These are phyloP conservation scores for Clarireedia monteithiana DNA, from an alignment of 2,329 filamentous ascomycete species.

Conservation along the genomic window DNA sequence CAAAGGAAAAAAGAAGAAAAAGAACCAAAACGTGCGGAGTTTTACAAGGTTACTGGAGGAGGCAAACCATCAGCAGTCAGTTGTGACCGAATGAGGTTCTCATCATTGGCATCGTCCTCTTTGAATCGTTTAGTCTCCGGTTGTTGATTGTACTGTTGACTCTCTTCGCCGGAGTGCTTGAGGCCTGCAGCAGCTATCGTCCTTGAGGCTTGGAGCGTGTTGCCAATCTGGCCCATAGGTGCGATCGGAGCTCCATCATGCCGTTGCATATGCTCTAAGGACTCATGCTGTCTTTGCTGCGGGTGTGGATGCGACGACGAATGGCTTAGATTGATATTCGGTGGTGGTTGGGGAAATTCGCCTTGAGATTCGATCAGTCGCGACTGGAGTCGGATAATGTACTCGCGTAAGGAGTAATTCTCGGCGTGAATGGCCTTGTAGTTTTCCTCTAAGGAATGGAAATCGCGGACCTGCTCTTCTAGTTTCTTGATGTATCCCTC, in stretches of 20 bases:
- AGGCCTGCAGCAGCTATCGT: constrained; percentile 28
- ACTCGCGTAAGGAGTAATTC: constrained; percentile 86
- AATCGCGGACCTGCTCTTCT: constrained; percentile 85
- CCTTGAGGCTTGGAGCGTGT: constrained; percentile 30
- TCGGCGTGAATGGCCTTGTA: constrained; percentile 79
- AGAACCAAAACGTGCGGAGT: background rate
- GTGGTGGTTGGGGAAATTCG: constrained; percentile 76
- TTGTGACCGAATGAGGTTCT: constrained; percentile 46
- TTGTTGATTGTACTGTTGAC: constrained; percentile 17
- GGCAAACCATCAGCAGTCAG: constrained; percentile 33
- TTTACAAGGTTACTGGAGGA: constrained; percentile 18
- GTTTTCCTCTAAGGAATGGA: constrained; percentile 63
- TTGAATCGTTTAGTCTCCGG: constrained; percentile 31
- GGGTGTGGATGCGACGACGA: constrained; percentile 46
- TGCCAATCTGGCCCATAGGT: constrained; percentile 30
- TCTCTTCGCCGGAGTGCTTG: constrained; percentile 22
- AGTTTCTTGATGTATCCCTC: constrained; percentile 98
- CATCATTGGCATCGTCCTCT: constrained; percentile 36
- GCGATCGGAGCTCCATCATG: constrained; percentile 23
- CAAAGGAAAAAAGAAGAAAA: constrained; percentile 1
- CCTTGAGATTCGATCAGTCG: constrained; percentile 75
- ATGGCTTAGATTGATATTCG: constrained; percentile 64
- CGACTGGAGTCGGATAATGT: constrained; percentile 84
- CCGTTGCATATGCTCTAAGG: constrained; percentile 17
- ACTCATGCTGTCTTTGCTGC: constrained; percentile 23